Base-by-base conservation (phyloP, 2,329 filamentous ascomycete species). In the Ascochyta lentis region DNA sequence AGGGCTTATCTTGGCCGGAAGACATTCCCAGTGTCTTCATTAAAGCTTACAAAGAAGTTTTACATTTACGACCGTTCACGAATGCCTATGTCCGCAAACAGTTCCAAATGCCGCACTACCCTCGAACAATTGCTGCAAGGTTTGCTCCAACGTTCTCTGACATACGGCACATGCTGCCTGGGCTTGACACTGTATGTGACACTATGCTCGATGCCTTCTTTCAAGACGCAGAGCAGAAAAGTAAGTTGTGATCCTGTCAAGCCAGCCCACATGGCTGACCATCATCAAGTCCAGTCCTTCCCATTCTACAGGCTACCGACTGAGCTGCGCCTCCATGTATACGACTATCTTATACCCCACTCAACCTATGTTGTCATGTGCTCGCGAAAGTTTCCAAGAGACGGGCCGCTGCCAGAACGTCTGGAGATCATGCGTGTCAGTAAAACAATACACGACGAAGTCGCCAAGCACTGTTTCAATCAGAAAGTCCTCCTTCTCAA, bases 291-390 rank as follows among this genome's bases (percentile, higher is more conserved):
- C 12, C 51, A 59, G 16, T 54, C 63, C 2, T 69, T 70, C 34
- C 55, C 65, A 2, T 64, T 71, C 50, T 56, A 67, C 9, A 44
- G 39, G 1, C 55, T 71, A 8, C 67, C 67, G 1, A 54, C 64
- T 23, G 67, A 71, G 45, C 60, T 71, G 9, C 61, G 67, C 2
- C 59, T 68, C 2, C 54, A 64, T 2, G 35, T 67, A 0, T 70
- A 68, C 42, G 59, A 61, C 0, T 49, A 59, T 26, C 33, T 65
- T 13, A 34, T 67, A 4, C 68, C 66, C 12, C 56, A 56, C n/a
- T 43, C 59, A 16, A 35, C 53, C 9, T 56, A 58, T 16, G 40
- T 65, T 8, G 37, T 8, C 22, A 12, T 56, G 8, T 19, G 13
- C 51, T 19, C 37, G 57, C 16, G 34, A 43, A 7, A 34, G 22